Evolutionary conservation across 164 flowering plant species (phyloP), one percentile per base, ranked within the genome.

Genomic region (Chimonanthus praecox): DNA sequence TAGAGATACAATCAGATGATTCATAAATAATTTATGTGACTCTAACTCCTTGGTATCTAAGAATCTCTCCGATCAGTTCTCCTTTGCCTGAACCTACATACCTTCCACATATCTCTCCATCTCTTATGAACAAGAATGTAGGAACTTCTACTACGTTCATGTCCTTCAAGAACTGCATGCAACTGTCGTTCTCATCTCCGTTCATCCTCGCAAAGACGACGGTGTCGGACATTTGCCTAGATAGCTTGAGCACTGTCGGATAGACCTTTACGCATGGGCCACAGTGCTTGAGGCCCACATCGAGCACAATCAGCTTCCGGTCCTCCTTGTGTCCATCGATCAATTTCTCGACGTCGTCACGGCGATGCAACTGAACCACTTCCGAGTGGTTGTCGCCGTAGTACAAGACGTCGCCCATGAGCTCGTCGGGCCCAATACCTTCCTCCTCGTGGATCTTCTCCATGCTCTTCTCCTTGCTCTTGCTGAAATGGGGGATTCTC

Each of bases 251-350:
- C 77, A 94, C 98, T 78, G 95, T 91, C 18, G 98, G 97, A 76
- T 92, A 94, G 2, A 94, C 97, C 88, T 94, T 91, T 49, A 94
- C 98, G 77, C 98, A 94, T 2, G 97, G 97, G n/a, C 98, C 98
- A 71, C 97, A 94, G 67, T 94, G 94, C 81, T 94, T 94, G 75
- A 94, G 75, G 47, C 98, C 97, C 47, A 94, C 97, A 68, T 94
- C 97, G 1, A 94, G 89, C 6, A 92, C 98, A 5, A 94, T 74
- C 81, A 94, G 80, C 81, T 90, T 92, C 45, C 78, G 67, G 64
- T 85, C 97, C 1, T 5, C 72, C 68, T 80, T 84, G 69, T 90
- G 91, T 5, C 81, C 88, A 1, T 67, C 82, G 1, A 94, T 90
- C 82, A 94, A 71, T 74, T 76, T 82, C 85, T 91, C 87, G 49